phyloP scores from a whole-genome alignment of 2,329 filamentous ascomycete species.

The Ophioceras dolichostomum region DNA sequence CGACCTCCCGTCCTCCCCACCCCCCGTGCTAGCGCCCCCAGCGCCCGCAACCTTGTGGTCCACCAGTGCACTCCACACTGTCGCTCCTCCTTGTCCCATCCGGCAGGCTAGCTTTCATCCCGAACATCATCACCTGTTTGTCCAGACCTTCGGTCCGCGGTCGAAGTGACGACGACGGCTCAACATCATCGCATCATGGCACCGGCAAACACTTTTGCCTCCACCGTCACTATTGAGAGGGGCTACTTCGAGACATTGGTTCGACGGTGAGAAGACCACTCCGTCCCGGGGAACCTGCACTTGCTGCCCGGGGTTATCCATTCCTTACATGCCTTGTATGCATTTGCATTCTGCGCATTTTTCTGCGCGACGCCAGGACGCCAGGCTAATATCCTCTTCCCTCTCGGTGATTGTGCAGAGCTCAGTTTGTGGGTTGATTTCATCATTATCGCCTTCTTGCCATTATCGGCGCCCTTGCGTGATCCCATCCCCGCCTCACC shows the following conservation, averaged over 20 bases:
- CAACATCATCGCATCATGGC: neutral
- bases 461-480: too few relatives aligned
- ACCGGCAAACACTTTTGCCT: constrained; percentile 11
- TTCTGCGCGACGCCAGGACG: too few relatives aligned
- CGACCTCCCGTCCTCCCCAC: neutral
- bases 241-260: constrained; percentile 49
- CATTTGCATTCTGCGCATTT: too few relatives aligned
- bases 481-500: too few relatives aligned
- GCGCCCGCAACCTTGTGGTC: neutral
- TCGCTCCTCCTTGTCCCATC: neutral
- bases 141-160: neutral
- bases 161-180: neutral
- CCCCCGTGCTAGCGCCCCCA: neutral
- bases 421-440: constrained; percentile 2
- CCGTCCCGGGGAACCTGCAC: too few relatives aligned
- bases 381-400: too few relatives aligned
- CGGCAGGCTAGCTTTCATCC: neutral
- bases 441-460: too few relatives aligned
- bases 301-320: too few relatives aligned
- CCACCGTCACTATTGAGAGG: constrained; percentile 44
- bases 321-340: too few relatives aligned
- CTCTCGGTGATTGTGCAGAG: neutral
- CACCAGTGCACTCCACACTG: too few relatives aligned
- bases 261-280: constrained; percentile 50
- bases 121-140: neutral